phyloP scores from a whole-genome alignment of 2,329 filamentous ascomycete genomes.

The Emericellopsis cladophorae region DNA sequence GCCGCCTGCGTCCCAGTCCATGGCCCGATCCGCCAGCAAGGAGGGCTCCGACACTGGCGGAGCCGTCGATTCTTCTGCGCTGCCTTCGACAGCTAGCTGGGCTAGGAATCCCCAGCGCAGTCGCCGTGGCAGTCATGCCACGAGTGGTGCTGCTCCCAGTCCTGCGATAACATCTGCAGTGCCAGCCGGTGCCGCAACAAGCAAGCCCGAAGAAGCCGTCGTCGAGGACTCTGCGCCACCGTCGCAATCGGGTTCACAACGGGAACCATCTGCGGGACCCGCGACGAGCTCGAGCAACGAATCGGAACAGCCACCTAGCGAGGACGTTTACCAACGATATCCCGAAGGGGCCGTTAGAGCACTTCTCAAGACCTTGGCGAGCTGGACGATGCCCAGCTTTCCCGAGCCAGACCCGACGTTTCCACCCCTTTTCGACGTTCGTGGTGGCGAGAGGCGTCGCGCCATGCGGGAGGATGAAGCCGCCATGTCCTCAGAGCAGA shows the following conservation, averaged over 20 bases:
- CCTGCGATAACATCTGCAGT: slow-evolving; percentile 56
- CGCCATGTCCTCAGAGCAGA: slow-evolving; percentile 20
- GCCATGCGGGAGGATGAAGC: slow-evolving; percentile 55
- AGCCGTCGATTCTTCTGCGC: slow-evolving; percentile 70
- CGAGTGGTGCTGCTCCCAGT: slow-evolving; percentile 70
- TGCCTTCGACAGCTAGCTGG: slow-evolving; percentile 91
- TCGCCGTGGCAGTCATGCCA: slow-evolving; percentile 66
- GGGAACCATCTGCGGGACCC: no score
- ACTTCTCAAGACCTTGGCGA: slow-evolving; percentile 23
- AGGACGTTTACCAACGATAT: slow-evolving; percentile 1
- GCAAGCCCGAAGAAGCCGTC: slow-evolving; percentile 34
- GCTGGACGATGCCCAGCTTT: slow-evolving; percentile 18
- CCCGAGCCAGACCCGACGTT: slow-evolving; percentile 8
- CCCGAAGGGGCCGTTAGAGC: slow-evolving; percentile 16
- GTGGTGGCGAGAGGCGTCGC: slow-evolving; percentile 71
- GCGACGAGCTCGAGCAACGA: neutral
- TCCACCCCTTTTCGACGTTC: slow-evolving; percentile 71
- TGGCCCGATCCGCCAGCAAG: slow-evolving; percentile 67
- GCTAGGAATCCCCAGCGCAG: slow-evolving; percentile 58
- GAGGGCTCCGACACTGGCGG: slow-evolving; percentile 49
- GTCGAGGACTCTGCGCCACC: slow-evolving; percentile 17
- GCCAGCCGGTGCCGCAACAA: slow-evolving; percentile 28
- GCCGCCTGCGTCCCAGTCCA: slow-evolving; percentile 40
- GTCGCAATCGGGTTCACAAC: no score
- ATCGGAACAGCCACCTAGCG: slow-evolving; percentile 2